Base-by-base conservation (phyloP, 2,329 filamentous ascomycete species). In the Talaromyces marneffei region DNA sequence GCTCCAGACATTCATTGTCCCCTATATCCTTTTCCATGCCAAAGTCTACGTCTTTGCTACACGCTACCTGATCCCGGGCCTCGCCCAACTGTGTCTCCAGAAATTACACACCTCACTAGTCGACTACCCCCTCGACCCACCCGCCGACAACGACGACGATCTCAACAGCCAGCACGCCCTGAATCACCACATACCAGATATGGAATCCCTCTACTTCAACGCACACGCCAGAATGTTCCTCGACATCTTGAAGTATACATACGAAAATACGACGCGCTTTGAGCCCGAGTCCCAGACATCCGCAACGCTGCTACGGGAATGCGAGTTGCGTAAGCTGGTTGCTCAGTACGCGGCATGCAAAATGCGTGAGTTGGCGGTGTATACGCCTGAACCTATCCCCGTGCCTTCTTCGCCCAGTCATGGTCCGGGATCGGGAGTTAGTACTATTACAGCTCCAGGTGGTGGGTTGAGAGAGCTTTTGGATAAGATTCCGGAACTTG, bases 41-140 rank as follows among this genome's bases (percentile, higher is more conserved):
- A 77, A 78, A 66, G 62, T 78, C 50, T 77, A 78, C 63, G 72
- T 76, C 61, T 77, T 77, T 59, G 74, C 75, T n/a, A 74, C 74
- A 1, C 72, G 73, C 54, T 78, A 75, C 65, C 66, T 77, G 46
- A 75, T 77, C 60, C 72, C 74, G 3, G 71, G 71, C 14, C 70
- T 78, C 27, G 74, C 74, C 2, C 73, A 77, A 59, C 68, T 77
- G 33, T 74, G 74, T 63, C 71, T 77, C 5, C 70, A 71, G 54
- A 77, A 77, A 64, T 66, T 78, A 3, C 75, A 78, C 54, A 63
- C 65, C 3, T 74, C 76, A 55, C 70, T 78, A 1, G 48, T 75
- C 37, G 64, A 67, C 25, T 67, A 77, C 29, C 65, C 68, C 0
- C 70, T 76, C 35, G 60, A 65, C 1, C 62, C 66, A 2, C 66